phyloP scores from a whole-genome alignment of 2,329 filamentous ascomycete genomes.

The Fusarium succisae region DNA sequence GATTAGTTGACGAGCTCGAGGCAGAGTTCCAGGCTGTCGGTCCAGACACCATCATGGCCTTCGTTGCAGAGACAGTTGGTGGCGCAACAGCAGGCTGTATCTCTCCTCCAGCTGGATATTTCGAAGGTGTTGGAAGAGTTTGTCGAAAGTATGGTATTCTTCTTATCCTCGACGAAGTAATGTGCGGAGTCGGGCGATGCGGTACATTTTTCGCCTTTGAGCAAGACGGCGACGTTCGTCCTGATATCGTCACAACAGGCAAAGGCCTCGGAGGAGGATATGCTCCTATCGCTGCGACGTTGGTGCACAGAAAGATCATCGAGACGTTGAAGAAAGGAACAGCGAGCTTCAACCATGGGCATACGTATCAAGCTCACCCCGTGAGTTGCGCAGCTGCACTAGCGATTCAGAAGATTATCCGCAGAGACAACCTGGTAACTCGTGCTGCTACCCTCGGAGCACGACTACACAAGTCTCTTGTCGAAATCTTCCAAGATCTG shows the following conservation, averaged over 20 bases:
- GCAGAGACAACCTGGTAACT: conserved; percentile 64
- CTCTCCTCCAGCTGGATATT: conserved; percentile 72
- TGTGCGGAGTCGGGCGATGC: conserved; percentile 72
- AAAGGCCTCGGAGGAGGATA: conserved; percentile 75
- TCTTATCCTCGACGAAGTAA: conserved; percentile 82
- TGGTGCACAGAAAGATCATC: conserved; percentile 63
- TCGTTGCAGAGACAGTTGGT: conserved; percentile 78
- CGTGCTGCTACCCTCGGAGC: conserved; percentile 66
- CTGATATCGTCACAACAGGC: conserved; percentile 73
- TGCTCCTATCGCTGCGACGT: conserved; percentile 67
- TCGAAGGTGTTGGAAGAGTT: conserved; percentile 71
- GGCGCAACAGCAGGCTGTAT: conserved; percentile 75
- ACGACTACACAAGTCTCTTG: conserved; percentile 56
- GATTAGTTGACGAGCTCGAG: conserved; percentile 72
- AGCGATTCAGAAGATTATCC: conserved; percentile 68
- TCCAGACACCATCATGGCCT: conserved; percentile 73
- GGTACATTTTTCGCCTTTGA: conserved; percentile 71
- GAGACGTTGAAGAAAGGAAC: conserved; percentile 52
- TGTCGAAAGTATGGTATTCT: conserved; percentile 78
- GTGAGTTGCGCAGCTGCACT: conserved; percentile 69
- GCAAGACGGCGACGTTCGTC: conserved; percentile 61
- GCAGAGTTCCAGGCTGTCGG: conserved; percentile 71
- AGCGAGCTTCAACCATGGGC: conserved; percentile 59
- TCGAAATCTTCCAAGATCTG: conserved; percentile 53
- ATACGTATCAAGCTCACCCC: conserved; percentile 71